Base-by-base conservation (phyloP, 2,329 filamentous ascomycete species). In the Colletotrichum sp. region DNA sequence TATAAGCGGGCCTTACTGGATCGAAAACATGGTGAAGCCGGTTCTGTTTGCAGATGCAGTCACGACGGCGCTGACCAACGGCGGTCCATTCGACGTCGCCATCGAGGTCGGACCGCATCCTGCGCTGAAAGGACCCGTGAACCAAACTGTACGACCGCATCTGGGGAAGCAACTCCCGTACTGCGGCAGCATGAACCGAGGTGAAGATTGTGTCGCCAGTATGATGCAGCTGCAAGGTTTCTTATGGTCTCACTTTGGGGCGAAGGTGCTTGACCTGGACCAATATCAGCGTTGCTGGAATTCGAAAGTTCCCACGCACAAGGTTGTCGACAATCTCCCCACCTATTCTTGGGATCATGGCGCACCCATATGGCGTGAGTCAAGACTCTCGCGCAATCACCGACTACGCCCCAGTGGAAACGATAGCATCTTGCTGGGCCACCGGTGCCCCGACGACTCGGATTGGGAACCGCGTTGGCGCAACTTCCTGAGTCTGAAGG, bases 401-500 rank as follows among this genome's bases (percentile, higher is more conserved):
- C 69, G 75, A 5, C 63, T 77, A 4, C 74, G 76, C 13, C 29
- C 29, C 29, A 8, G 58, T 1, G 59, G 16, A 12, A 66, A 62
- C 9, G n/a, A n/a, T 11, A 74, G 58, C 33, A 75, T 61, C 21
- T 36, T 73, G 5, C 75, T 69, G 12, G 72, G 72, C 3, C 43
- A 34, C 21, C 54, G 55, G 16, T 36, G 36, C 15, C 16, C 38
- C 8, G 68, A 66, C 11, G 68, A 61, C 21, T 57, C 33, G 11
- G 57, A 63, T 6, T 47, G 43, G 16, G 36, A 66, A 33, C 61
- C 71, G 0, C 62, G 63, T 2, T 76, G 72, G 72, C 72, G 75
- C 15, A 75, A 76, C 59, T 57, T 69, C 13, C 15, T 76, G 29
- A 74, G 66, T 2, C 71, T 83, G 4, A 78, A 80, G 13, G 81